Percentiles rank a stretch among this genome's conserved stretches.
Evolutionary conservation across 2,329 filamentous ascomycete genomes (phyloP).

Genomic region (Parasarocladium wereldwijsianum): DNA sequence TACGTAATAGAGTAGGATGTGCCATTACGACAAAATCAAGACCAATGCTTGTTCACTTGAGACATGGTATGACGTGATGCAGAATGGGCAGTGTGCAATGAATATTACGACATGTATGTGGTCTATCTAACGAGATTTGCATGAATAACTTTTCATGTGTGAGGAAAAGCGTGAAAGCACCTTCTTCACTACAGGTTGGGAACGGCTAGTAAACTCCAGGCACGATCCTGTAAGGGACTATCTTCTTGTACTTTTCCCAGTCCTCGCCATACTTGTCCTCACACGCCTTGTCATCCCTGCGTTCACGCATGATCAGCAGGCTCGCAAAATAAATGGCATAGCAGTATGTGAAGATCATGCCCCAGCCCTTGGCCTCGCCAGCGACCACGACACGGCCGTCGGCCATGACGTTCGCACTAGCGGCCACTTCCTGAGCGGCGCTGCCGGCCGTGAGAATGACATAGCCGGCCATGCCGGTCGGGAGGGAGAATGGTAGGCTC

Average conservation of each 20-base stretch:
- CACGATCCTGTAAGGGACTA: slow-evolving; percentile 64
- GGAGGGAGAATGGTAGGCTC: slow-evolving; percentile 72
- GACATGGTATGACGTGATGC: too few species aligned
- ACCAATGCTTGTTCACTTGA: too few species aligned
- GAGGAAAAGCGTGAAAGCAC: too few species aligned
- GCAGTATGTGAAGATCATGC: slow-evolving; percentile 79
- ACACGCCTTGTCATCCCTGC: slow-evolving; percentile 77
- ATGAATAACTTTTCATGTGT: too few species aligned
- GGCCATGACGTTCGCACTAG: slow-evolving; percentile 36
- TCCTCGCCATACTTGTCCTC: slow-evolving; percentile 74
- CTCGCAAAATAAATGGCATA: slow-evolving; percentile 81
- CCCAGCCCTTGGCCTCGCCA: slow-evolving; percentile 63
- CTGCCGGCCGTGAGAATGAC: slow-evolving; percentile 42
- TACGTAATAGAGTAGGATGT: too few species aligned
- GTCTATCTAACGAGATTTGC: too few species aligned
- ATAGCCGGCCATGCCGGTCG: slow-evolving; percentile 72
- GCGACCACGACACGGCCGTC: slow-evolving; percentile 49
- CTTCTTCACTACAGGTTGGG: too few species aligned
- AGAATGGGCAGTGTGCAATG: too few species aligned
- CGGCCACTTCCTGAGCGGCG: slow-evolving; percentile 17
- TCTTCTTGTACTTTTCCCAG: slow-evolving; percentile 72
- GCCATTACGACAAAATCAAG: too few species aligned
- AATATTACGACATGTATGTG: too few species aligned
- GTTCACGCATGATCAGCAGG: slow-evolving; percentile 68
- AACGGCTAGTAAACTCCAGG: slow-evolving; percentile 61